Evolutionary conservation across 257 asterid genomes (phyloP).

Genomic region (Capsicum rhomboideum): DNA sequence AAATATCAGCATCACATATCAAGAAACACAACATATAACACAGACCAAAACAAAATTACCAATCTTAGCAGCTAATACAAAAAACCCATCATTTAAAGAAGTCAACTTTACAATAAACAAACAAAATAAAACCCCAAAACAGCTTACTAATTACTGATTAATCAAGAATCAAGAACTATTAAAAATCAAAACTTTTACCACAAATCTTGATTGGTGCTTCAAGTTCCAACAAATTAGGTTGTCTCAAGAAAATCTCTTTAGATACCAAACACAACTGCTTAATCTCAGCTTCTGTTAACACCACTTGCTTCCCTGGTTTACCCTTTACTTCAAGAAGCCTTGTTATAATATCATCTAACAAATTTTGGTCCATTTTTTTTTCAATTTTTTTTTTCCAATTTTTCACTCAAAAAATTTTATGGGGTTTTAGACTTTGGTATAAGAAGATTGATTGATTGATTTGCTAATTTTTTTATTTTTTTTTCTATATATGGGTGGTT

Average conservation of each 20-base stretch:
- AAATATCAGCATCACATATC: too few species aligned
- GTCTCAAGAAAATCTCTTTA: conserved; percentile 24
- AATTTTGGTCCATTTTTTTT: conserved; percentile 14
- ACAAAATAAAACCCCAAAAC: too few species aligned
- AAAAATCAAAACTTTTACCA: conserved; percentile 12
- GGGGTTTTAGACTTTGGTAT: neutral
- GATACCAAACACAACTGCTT: conserved; percentile 19
- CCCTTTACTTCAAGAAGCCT: conserved; percentile 27
- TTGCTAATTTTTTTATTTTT: neutral
- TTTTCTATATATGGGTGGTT: conserved; percentile 2
- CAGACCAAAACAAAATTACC: too few species aligned
- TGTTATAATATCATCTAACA: conserved; percentile 28
- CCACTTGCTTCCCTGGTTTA: conserved; percentile 30
- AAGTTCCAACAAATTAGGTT: conserved; percentile 37
- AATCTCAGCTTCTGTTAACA: conserved; percentile 29
- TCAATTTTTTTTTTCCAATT: neutral
- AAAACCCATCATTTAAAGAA: too few species aligned
- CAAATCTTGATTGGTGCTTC: conserved; percentile 45
- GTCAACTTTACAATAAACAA: too few species aligned
- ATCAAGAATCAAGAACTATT: neutral
- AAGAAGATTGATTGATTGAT: neutral
- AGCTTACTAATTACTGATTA: neutral
- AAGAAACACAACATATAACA: too few species aligned
- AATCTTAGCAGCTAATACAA: too few species aligned
- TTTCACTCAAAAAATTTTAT: neutral